Evolutionary conservation across 2,329 filamentous ascomycete genomes (phyloP).

Genomic region (Tothia fuscella): DNA sequence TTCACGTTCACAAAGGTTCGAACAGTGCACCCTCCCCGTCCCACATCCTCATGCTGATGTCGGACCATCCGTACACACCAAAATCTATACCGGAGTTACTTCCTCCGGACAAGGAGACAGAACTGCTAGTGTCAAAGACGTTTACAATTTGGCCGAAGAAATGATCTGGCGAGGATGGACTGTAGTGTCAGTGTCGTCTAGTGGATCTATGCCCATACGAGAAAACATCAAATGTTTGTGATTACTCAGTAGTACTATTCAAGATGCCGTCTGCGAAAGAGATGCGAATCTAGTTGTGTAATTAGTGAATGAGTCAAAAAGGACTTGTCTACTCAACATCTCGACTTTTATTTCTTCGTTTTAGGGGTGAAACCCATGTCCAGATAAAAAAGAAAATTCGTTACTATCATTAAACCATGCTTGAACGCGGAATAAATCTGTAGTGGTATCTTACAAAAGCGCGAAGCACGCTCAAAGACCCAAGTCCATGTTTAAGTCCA

Average conservation of each 20-base stretch:
- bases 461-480: not conserved
- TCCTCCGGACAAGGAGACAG: constrained; percentile 20
- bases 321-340: too few species aligned
- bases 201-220: constrained; percentile 22
- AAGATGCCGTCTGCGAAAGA: constrained; percentile 20
- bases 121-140: constrained; percentile 15
- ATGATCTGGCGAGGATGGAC: constrained; percentile 22
- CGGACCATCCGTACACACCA: constrained; percentile 24
- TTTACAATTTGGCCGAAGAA: constrained; percentile 28
- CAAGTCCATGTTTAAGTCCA: not conserved
- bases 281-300: too few species aligned
- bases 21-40: constrained; percentile 22
- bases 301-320: too few species aligned
- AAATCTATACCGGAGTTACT: constrained; percentile 16
- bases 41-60: constrained; percentile 21
- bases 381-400: too few species aligned
- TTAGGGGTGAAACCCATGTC: too few species aligned
- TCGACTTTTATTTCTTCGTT: too few species aligned
- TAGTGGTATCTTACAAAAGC: not conserved
- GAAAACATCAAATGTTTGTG: constrained; percentile 23
- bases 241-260: constrained; percentile 19
- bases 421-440: too few species aligned
- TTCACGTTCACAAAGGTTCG: constrained; percentile 26
- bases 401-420: too few species aligned
- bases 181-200: constrained; percentile 26